Percentiles rank a stretch among this genome's conserved stretches.
Conservation (phyloP, 2,329 filamentous ascomycete species). For the Coniochaeta sp. region DNA sequence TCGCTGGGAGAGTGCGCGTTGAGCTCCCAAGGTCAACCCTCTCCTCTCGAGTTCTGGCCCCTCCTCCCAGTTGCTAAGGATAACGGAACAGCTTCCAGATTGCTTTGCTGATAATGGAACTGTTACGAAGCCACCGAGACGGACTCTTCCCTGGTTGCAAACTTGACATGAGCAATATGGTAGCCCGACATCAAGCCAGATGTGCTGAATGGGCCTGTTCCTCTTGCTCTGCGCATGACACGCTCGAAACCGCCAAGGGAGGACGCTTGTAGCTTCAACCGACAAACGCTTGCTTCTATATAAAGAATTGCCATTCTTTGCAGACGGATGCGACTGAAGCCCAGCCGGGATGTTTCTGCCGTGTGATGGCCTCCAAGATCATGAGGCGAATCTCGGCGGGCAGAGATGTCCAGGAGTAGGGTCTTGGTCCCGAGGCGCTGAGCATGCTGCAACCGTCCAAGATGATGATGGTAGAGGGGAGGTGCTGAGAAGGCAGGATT, state of each 20-base stretch:
- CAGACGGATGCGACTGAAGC: conserved; percentile 23
- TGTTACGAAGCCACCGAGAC: conserved; percentile 1
- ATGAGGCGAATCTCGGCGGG: too few relatives aligned
- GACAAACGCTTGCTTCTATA: conserved; percentile 22
- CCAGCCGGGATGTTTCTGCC: conserved; percentile 19
- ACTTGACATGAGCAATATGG: conserved; percentile 15
- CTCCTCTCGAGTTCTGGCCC: background rate
- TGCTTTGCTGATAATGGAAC: conserved; percentile 12
- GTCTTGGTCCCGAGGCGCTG: too few relatives aligned
- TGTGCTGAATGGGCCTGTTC: conserved; percentile 18
- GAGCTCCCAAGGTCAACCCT: conserved; percentile 23
- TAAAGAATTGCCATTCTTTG: conserved; percentile 24
- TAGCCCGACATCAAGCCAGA: conserved; percentile 22
- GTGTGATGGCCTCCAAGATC: too few relatives aligned
- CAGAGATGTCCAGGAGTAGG: too few relatives aligned
- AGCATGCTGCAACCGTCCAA: too few relatives aligned
- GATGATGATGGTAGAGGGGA: too few relatives aligned
- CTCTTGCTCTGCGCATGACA: conserved; percentile 5
- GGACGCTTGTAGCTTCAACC: conserved; percentile 16
- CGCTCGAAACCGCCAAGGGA: conserved; percentile 16
- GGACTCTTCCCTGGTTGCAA: too few relatives aligned
- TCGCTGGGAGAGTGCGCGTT: conserved; percentile 26
- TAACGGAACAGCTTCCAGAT: conserved; percentile 19
- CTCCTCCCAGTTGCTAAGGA: conserved; percentile 22
- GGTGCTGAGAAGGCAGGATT: too few relatives aligned